Percentiles rank a stretch among this genome's conserved stretches.
Conservation (phyloP, 768 basidiomycete genomes). For the Xerocomus brunneocitrinus region DNA sequence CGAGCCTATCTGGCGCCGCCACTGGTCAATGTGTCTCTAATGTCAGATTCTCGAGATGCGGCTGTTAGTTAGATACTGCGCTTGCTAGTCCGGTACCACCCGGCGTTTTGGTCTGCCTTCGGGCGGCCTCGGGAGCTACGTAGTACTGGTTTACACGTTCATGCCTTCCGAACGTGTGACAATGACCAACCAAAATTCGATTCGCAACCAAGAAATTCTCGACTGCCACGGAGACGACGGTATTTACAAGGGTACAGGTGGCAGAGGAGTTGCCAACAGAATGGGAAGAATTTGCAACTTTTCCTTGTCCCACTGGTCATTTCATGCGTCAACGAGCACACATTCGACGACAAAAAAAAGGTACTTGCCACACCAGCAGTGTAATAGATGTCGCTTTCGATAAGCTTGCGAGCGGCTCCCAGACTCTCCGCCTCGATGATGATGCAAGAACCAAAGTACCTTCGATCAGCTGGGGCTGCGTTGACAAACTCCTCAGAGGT, state of each 20-base stretch:
- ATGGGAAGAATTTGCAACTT: conserved; percentile 50
- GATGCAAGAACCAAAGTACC: conserved; percentile 57
- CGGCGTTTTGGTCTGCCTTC: too few relatives aligned
- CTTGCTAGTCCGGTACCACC: too few relatives aligned
- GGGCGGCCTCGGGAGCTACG: too few relatives aligned
- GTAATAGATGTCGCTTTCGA: conserved; percentile 27
- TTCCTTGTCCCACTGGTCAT: conserved; percentile 53
- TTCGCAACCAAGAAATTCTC: neutral
- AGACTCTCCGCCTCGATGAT: conserved; percentile 51
- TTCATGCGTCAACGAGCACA: neutral
- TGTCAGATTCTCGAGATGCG: too few relatives aligned
- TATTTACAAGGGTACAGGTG: conserved; percentile 6
- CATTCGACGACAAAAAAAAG: neutral
- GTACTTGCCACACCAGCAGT: conserved; percentile 19
- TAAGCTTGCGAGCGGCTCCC: conserved; percentile 35
- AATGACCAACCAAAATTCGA: neutral
- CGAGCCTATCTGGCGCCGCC: too few relatives aligned
- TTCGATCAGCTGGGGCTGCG: conserved; percentile 44
- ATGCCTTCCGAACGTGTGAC: neutral
- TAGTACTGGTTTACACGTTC: too few relatives aligned
- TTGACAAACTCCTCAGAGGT: conserved; percentile 54
- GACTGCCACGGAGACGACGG: neutral
- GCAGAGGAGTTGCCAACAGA: conserved; percentile 27
- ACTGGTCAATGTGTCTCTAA: too few relatives aligned
- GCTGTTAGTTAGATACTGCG: too few relatives aligned